These are phyloP conservation scores for Favolaschia claudopus DNA, from an alignment of 768 basidiomycete species.

Conservation along the genomic window DNA sequence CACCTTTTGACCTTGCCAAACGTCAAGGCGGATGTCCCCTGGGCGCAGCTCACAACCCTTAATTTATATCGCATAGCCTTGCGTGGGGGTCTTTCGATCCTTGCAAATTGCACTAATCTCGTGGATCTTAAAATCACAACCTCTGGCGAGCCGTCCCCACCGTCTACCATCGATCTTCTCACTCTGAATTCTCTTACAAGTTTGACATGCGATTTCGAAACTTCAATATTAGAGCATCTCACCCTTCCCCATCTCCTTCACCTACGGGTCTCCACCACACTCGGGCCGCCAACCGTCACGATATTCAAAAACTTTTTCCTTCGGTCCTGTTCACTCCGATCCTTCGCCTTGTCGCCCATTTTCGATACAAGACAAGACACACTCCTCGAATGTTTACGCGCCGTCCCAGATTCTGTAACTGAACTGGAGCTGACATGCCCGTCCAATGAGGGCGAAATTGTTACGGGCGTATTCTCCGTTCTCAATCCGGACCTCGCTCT, in stretches of 20 bases:
- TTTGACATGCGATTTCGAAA: not conserved
- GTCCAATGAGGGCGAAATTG: no score
- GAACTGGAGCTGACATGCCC: not conserved
- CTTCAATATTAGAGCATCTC: not conserved
- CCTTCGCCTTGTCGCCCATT: not conserved
- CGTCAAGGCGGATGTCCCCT: not conserved
- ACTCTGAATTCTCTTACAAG: not conserved
- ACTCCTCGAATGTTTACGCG: not conserved
- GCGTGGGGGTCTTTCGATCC: not conserved
- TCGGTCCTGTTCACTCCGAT: not conserved
- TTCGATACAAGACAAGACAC: not conserved
- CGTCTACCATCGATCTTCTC: not conserved
- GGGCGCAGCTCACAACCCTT: not conserved
- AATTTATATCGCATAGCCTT: not conserved
- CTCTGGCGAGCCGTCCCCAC: no score
- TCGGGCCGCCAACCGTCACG: no score
- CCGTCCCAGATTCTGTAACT: not conserved
- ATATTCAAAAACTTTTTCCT: not conserved
- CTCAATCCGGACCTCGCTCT: no score
- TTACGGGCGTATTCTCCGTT: no score
- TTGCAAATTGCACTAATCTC: not conserved
- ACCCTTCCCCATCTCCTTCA: constrained; percentile 5
- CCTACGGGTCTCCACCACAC: not conserved
- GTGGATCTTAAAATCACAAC: not conserved
- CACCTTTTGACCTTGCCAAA: not conserved